Evolutionary conservation across 116 monocot species (phyloP).

Genomic region (Papilionanthe hybrid): DNA sequence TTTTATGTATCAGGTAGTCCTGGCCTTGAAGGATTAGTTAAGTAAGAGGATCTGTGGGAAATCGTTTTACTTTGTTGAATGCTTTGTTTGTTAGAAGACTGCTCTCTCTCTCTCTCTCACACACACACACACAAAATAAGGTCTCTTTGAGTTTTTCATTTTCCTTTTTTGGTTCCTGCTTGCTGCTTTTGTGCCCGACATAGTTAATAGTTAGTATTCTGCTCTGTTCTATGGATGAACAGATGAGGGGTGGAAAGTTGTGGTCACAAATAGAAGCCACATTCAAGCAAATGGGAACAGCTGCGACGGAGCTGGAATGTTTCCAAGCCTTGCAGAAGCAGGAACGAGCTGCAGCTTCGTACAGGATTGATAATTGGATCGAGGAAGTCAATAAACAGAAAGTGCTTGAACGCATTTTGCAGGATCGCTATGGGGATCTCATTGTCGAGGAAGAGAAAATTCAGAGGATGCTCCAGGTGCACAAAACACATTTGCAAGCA

Average conservation of each 20-base stretch:
- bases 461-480: slow-evolving; percentile 47
- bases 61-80: too few species aligned
- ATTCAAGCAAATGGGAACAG: slow-evolving; percentile 81
- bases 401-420: slow-evolving; percentile 55
- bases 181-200: not conserved
- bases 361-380: slow-evolving; percentile 45
- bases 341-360: slow-evolving; percentile 64
- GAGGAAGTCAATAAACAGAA: slow-evolving; percentile 85
- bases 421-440: slow-evolving; percentile 66
- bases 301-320: slow-evolving; percentile 89
- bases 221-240: slow-evolving; percentile 9
- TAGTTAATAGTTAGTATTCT: not conserved
- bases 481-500: slow-evolving; percentile 30
- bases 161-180: too few species aligned
- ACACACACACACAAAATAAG: not conserved
- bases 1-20: not conserved
- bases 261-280: slow-evolving; percentile 85
- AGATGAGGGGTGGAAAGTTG: slow-evolving; percentile 77
- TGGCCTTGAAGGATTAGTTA: not conserved
- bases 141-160: not conserved
- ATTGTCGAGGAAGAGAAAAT: slow-evolving; percentile 46
- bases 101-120: not conserved
- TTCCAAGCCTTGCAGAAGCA: slow-evolving; percentile 76
- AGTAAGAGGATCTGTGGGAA: not conserved
- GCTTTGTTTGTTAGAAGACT: too few species aligned